Evolutionary conservation across 2,329 filamentous ascomycete species (phyloP).

Genomic region (Atkinsonella hypoxylon): DNA sequence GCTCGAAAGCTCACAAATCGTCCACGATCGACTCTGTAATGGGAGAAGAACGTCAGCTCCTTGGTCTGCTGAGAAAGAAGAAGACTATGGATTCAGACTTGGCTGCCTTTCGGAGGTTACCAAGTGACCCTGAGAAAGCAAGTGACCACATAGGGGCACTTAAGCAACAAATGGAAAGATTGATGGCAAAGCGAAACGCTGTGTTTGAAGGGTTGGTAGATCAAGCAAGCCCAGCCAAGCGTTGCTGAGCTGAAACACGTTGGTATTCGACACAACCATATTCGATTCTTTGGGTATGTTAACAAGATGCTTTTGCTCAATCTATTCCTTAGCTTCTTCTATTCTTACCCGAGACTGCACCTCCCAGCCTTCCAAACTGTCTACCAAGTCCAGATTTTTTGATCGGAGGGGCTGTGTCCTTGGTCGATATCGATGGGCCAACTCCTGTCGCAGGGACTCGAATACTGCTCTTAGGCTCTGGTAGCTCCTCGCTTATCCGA

Average conservation of each 20-base stretch:
- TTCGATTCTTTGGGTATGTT: neutral
- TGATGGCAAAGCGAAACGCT: conserved; percentile 54
- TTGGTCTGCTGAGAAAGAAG: conserved; percentile 44
- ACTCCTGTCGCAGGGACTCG: conserved; percentile 17
- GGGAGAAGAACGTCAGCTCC: conserved; percentile 45
- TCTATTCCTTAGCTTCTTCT: conserved; percentile 30
- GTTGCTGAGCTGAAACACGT: conserved; percentile 13
- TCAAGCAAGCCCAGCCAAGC: conserved; percentile 41
- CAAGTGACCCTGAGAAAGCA: conserved; percentile 57
- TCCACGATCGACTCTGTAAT: conserved; percentile 46
- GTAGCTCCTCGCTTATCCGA: conserved; percentile 28
- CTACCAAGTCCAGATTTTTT: conserved; percentile 55
- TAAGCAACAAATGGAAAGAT: conserved; percentile 47
- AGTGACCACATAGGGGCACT: conserved; percentile 57
- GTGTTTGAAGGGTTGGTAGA: conserved; percentile 65
- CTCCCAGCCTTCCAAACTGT: conserved; percentile 58
- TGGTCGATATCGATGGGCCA: conserved; percentile 33
- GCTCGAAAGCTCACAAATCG: conserved; percentile 18
- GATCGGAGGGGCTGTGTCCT: conserved; percentile 34
- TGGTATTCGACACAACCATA: neutral
- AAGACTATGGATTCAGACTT: conserved; percentile 51
- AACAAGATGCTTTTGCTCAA: neutral
- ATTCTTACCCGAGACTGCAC: conserved; percentile 54
- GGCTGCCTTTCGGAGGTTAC: conserved; percentile 56
- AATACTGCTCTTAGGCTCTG: conserved; percentile 30